These are phyloP conservation scores for Phytophthora brassicae DNA, from an alignment of 352 stramenopile genomes.

Conservation along the genomic window DNA sequence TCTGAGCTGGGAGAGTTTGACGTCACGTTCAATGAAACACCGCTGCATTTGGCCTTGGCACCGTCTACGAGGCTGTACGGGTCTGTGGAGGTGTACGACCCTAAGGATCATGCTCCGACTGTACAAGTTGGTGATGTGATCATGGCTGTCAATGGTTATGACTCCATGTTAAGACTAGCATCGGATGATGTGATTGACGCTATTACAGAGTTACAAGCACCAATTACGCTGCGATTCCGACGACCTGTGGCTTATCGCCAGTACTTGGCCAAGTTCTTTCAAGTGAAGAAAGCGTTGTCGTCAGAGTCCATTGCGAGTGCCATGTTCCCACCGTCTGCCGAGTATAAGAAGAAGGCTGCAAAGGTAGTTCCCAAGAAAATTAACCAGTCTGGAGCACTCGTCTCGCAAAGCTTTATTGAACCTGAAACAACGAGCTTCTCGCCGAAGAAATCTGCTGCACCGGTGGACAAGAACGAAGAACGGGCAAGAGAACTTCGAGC, in stretches of 20 bases:
- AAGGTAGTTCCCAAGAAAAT: constrained; percentile 18
- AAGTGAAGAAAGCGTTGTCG: constrained; percentile 34
- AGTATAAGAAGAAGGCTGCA: constrained; percentile 52
- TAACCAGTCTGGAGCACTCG: constrained; percentile 11
- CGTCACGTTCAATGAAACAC: constrained; percentile 52
- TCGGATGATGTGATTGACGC: constrained; percentile 65
- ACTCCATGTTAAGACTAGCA: constrained; percentile 41
- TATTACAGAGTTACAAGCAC: constrained; percentile 45
- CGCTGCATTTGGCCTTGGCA: constrained; percentile 52
- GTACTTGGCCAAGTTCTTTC: constrained; percentile 54
- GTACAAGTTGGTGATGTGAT: constrained; percentile 70
- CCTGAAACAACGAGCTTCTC: constrained; percentile 20
- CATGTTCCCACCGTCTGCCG: constrained; percentile 67
- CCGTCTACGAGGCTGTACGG: constrained; percentile 76
- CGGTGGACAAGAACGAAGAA: constrained; percentile 26
- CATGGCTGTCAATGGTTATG: constrained; percentile 63
- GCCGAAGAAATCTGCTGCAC: constrained; percentile 13
- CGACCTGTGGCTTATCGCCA: constrained; percentile 56
- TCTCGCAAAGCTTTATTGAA: constrained; percentile 41
- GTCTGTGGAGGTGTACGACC: constrained; percentile 73
- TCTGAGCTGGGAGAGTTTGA: constrained; percentile 62
- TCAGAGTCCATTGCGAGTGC: constrained; percentile 54
- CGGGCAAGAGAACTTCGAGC: constrained; percentile 34
- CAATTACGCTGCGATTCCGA: constrained; percentile 53
- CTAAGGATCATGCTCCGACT: constrained; percentile 40